A percentile compares a stretch with the other conserved stretches of the same genome.
These are phyloP conservation scores for Mycena latifolia DNA, from an alignment of 768 basidiomycete species.

Conservation along the genomic window DNA sequence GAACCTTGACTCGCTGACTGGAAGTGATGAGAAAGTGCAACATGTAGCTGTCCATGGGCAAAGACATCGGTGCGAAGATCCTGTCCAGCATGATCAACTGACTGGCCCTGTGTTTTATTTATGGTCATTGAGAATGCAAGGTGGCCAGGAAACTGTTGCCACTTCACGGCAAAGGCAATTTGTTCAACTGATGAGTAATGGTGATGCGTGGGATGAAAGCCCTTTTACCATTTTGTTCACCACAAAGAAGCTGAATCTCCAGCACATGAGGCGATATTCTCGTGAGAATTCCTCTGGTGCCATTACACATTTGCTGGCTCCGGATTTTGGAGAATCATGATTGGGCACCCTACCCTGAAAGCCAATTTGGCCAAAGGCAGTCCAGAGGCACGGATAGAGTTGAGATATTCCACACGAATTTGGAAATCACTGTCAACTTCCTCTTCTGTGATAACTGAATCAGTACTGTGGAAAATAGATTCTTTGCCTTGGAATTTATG, in stretches of 20 bases:
- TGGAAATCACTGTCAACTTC: too few relatives aligned
- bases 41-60: too few relatives aligned
- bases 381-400: not conserved
- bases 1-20: too few relatives aligned
- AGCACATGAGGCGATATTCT: not conserved
- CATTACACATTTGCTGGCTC: not conserved
- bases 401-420: conserved; percentile 2
- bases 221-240: not conserved
- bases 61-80: too few relatives aligned
- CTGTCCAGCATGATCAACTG: too few relatives aligned
- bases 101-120: too few relatives aligned
- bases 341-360: not conserved
- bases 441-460: too few relatives aligned
- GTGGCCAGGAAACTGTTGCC: not conserved
- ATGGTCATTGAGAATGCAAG: too few relatives aligned
- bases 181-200: not conserved
- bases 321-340: conserved; percentile 1
- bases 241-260: not conserved
- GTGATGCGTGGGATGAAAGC: too few relatives aligned
- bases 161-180: not conserved
- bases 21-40: too few relatives aligned
- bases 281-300: not conserved
- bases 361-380: not conserved
- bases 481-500: too few relatives aligned
- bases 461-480: too few relatives aligned